Evolutionary conservation across 352 stramenopile genomes (phyloP).

Genomic region (Phytophthora hibernalis): DNA sequence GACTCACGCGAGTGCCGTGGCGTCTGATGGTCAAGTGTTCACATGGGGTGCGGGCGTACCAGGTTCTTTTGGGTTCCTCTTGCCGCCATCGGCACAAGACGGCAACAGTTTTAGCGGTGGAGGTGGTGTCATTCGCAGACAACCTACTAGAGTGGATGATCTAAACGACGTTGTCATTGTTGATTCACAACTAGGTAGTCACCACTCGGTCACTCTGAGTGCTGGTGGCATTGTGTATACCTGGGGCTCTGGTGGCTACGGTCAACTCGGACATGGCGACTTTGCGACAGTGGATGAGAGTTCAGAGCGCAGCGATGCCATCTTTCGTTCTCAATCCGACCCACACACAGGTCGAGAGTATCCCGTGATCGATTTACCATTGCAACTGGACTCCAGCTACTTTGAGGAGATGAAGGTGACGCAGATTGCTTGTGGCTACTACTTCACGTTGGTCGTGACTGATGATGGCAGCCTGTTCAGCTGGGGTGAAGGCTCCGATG

Average conservation of each 20-base stretch:
- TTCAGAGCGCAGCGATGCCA: conserved; percentile 46
- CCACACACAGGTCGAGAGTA: conserved; percentile 73
- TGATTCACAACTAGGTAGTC: conserved; percentile 56
- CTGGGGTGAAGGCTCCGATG: conserved; percentile 80
- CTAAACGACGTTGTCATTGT: conserved; percentile 62
- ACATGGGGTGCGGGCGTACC: conserved; percentile 75
- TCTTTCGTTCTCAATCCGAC: conserved; percentile 74
- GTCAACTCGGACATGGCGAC: conserved; percentile 79
- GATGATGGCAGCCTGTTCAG: conserved; percentile 77
- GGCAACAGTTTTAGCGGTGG: conserved; percentile 9
- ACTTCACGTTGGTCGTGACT: conserved; percentile 73
- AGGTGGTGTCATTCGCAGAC: conserved; percentile 32
- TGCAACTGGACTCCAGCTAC: conserved; percentile 74
- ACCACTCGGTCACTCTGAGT: conserved; percentile 76
- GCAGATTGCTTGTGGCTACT: conserved; percentile 78
- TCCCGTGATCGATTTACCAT: conserved; percentile 66
- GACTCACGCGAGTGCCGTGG: conserved; percentile 68
- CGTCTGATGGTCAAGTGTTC: conserved; percentile 70
- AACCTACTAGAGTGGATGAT: conserved; percentile 71
- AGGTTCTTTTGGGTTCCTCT: conserved; percentile 69
- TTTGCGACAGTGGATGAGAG: conserved; percentile 34
- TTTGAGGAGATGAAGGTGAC: conserved; percentile 79
- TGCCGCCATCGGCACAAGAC: conserved; percentile 31
- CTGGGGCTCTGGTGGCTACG: conserved; percentile 73
- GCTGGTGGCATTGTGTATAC: conserved; percentile 68